phyloP scores from a whole-genome alignment of 169 alveolate genomes.

The Eimeria mitis region DNA sequence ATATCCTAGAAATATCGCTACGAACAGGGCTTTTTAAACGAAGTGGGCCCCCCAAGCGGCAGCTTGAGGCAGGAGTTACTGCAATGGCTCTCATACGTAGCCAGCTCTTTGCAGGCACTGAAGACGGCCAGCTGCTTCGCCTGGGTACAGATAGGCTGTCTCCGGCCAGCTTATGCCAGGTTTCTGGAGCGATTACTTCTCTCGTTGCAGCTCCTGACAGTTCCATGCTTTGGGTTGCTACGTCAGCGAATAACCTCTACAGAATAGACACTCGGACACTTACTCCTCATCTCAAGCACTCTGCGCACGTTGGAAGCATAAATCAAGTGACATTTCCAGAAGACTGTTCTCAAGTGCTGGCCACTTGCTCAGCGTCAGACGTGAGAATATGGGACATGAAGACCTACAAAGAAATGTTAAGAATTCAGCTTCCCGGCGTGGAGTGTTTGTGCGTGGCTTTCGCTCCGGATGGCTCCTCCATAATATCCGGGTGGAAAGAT shows the following conservation, averaged over 20 bases:
- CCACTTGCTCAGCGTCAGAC: conserved; percentile 94
- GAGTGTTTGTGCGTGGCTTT: conserved; percentile 91
- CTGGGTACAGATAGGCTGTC: conserved; percentile 85
- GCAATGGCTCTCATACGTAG: conserved; percentile 91
- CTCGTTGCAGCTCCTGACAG: conserved; percentile 92
- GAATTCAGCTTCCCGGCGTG: conserved; percentile 94
- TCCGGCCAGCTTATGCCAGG: conserved; percentile 84
- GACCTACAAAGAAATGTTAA: conserved; percentile 92
- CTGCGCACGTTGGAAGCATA: conserved; percentile 94
- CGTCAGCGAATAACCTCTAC: conserved; percentile 92
- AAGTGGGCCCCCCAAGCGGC: conserved; percentile 90
- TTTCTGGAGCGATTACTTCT: conserved; percentile 94
- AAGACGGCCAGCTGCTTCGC: conserved; percentile 94
- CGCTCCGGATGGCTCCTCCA: conserved; percentile 70
- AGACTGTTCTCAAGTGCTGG: conserved; percentile 87
- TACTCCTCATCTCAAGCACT: conserved; percentile 93
- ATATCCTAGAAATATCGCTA: conserved; percentile 82
- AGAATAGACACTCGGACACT: conserved; percentile 93
- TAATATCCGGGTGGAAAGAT: conserved; percentile 77
- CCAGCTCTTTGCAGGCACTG: conserved; percentile 95
- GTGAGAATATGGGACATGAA: conserved; percentile 96
- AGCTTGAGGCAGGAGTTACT: conserved; percentile 92
- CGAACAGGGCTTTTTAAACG: conserved; percentile 89
- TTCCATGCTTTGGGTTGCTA: conserved; percentile 94
- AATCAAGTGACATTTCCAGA: conserved; percentile 84